These are phyloP conservation scores for Pseudocercospora musae DNA, from an alignment of 2,329 filamentous ascomycete genomes.

Conservation along the genomic window DNA sequence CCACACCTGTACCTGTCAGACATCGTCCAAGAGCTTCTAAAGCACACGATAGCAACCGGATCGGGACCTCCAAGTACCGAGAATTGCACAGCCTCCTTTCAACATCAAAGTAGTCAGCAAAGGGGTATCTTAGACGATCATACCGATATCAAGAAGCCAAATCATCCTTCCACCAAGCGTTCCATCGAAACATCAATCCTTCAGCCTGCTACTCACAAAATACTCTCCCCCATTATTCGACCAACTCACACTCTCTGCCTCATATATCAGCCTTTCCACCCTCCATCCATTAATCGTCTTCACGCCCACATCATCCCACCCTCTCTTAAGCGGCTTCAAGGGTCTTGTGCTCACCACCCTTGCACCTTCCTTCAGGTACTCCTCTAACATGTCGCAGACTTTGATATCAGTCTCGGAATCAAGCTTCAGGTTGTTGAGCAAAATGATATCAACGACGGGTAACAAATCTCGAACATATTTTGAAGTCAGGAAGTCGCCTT, in stretches of 20 bases:
- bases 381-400: conserved; percentile 72
- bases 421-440: conserved; percentile 97
- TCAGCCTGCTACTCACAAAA: conserved; percentile 56
- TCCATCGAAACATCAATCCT: background rate
- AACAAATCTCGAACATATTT: conserved; percentile 66
- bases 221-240: conserved; percentile 77
- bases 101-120: background rate
- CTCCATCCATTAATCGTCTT: conserved; percentile 55
- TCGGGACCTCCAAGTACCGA: background rate
- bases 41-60: background rate
- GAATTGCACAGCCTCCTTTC: background rate
- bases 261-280: conserved; percentile 67
- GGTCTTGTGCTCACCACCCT: conserved; percentile 84
- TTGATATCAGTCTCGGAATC: conserved; percentile 78
- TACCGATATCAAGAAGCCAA: background rate
- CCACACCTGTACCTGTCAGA: background rate
- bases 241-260: conserved; percentile 76
- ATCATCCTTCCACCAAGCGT: background rate
- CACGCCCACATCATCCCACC: conserved; percentile 39
- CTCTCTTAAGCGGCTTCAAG: conserved; percentile 77
- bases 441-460: conserved; percentile 81
- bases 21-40: background rate
- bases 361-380: conserved; percentile 84
- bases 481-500: conserved; percentile 78
- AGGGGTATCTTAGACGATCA: no score